These are phyloP conservation scores for Austroboletus novae-zelandiae DNA, from an alignment of 1,284 basidiomycete genomes.

Conservation along the genomic window DNA sequence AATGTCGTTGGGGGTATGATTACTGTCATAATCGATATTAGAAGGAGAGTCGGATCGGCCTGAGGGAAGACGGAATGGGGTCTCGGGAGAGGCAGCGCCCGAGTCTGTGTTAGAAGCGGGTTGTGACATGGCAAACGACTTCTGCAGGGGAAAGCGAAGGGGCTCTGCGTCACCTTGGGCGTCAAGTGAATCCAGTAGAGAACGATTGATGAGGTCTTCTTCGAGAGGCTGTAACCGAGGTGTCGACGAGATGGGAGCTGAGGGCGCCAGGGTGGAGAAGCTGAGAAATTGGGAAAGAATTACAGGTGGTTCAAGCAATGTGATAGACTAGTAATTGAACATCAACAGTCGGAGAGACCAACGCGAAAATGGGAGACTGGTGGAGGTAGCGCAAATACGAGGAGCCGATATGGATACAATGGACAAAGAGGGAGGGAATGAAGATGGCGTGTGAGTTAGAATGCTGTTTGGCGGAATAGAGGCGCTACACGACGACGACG, in stretches of 20 bases:
- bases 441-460: conserved; percentile 22
- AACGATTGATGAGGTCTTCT: conserved; percentile 82
- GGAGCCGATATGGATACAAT: conserved; percentile 39
- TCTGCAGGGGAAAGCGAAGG: conserved; percentile 34
- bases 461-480: conserved; percentile 20
- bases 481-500: conserved; percentile 19
- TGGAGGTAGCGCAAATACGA: conserved; percentile 31
- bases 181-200: conserved; percentile 75
- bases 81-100: conserved; percentile 49
- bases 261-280: conserved; percentile 64
- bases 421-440: conserved; percentile 21
- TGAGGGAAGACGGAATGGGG: conserved; percentile 48
- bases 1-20: conserved; percentile 36
- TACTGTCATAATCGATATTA: conserved; percentile 33
- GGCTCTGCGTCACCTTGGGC: conserved; percentile 78
- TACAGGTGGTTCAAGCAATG: conserved; percentile 31
- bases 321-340: conserved; percentile 33
- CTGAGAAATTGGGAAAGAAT: conserved; percentile 25
- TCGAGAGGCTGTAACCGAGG: conserved; percentile 49
- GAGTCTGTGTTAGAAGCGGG: conserved; percentile 50
- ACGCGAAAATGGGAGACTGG: conserved; percentile 17
- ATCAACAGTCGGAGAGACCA: conserved; percentile 36
- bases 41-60: conserved; percentile 52
- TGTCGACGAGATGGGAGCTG: conserved; percentile 54
- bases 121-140: conserved; percentile 29